These are phyloP conservation scores for Solanum paucissectum DNA, from an alignment of 257 asterid species.

Conservation along the genomic window DNA sequence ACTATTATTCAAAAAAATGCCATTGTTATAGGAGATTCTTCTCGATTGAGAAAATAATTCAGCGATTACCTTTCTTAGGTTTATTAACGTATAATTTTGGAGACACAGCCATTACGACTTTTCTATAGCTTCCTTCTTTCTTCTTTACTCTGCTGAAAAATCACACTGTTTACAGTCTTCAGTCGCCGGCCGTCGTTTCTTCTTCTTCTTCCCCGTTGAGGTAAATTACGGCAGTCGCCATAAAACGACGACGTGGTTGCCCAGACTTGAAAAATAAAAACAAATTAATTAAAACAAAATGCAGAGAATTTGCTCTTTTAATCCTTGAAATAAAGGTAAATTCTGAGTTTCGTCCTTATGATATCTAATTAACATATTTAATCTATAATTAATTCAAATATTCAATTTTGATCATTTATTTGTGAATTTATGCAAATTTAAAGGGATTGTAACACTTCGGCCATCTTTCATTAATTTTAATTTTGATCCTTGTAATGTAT, in stretches of 20 bases:
- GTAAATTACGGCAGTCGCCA: background rate
- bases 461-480: background rate
- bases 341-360: background rate
- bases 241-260: background rate
- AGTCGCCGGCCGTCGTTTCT: background rate
- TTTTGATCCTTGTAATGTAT: no score
- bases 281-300: background rate
- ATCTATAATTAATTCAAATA: background rate
- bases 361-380: background rate
- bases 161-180: background rate
- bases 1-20: background rate
- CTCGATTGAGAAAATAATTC: background rate
- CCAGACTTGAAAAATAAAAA: background rate
- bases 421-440: background rate
- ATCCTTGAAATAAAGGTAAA: background rate
- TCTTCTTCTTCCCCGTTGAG: background rate
- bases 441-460: background rate
- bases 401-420: background rate
- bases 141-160: background rate
- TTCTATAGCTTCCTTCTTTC: background rate
- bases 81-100: slow-evolving; percentile 51
- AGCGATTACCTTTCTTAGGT: slow-evolving; percentile 52
- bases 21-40: background rate
- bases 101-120: slow-evolving; percentile 35
- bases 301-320: background rate